Percentiles rank a stretch among this genome's conserved stretches.
phyloP scores from a whole-genome alignment of 1,139 yeast species.

The Candida buenavistaensis region DNA sequence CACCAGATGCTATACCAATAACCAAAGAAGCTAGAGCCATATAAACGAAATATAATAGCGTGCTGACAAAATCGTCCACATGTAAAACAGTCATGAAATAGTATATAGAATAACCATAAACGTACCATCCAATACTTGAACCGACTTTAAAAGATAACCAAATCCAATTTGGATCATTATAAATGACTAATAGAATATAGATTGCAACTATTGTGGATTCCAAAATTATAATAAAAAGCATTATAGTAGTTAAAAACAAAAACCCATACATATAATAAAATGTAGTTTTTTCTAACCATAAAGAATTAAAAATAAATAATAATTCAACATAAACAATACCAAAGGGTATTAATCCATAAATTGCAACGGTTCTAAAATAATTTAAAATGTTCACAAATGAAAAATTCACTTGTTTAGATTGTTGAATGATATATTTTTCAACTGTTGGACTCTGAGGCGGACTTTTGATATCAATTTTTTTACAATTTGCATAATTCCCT shows the following conservation, averaged over 20 bases:
- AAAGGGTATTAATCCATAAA: constrained; percentile 75
- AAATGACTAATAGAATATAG: constrained; percentile 57
- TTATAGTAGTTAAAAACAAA: constrained; percentile 58
- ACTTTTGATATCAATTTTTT: constrained; percentile 24
- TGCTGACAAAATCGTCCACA: constrained; percentile 68
- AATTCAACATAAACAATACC: constrained; percentile 80
- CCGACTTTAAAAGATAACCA: constrained; percentile 81
- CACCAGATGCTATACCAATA: constrained; percentile 73
- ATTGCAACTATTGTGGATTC: constrained; percentile 77
- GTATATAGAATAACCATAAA: constrained; percentile 66
- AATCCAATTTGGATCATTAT: constrained; percentile 74
- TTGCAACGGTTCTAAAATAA: constrained; percentile 17
- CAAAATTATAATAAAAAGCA: constrained; percentile 61
- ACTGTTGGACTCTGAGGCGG: constrained; percentile 5
- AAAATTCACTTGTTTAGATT: background rate
- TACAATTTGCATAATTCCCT: constrained; percentile 57
- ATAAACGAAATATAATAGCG: constrained; percentile 68
- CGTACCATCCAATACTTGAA: constrained; percentile 69
- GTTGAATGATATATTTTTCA: constrained; percentile 3
- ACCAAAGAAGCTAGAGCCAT: constrained; percentile 63
- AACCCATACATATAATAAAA: constrained; percentile 83
- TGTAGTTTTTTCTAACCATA: constrained; percentile 80
- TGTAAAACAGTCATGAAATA: constrained; percentile 59
- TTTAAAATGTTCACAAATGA: constrained; percentile 1
- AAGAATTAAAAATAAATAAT: constrained; percentile 68